Percentiles rank a stretch among this genome's conserved stretches.
phyloP scores from a whole-genome alignment of 2,329 filamentous ascomycete genomes.

The Podosphaera xanthii region DNA sequence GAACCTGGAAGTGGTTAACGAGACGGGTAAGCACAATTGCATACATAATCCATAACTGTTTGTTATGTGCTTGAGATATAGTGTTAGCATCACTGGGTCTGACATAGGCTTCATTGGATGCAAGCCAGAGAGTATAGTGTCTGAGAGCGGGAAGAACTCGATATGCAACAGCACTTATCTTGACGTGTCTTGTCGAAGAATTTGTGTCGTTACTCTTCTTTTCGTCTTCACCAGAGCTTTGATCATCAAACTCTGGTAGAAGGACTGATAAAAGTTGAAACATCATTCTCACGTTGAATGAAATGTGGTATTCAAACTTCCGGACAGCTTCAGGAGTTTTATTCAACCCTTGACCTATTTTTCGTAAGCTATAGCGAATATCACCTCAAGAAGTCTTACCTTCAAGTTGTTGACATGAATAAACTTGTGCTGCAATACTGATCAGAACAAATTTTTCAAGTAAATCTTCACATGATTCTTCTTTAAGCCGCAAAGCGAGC shows the following conservation, averaged over 20 bases:
- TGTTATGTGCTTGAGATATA: constrained; percentile 26
- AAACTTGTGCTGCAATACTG: constrained; percentile 65
- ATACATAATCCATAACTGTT: constrained; percentile 42
- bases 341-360: constrained; percentile 20
- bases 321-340: constrained; percentile 11
- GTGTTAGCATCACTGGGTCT: constrained; percentile 27
- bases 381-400: constrained; percentile 19
- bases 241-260: constrained; percentile 41
- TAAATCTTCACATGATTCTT: constrained; percentile 36
- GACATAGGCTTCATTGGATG: constrained; percentile 26
- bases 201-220: constrained; percentile 20
- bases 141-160: constrained; percentile 40
- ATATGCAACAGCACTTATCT: constrained; percentile 33
- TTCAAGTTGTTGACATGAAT: constrained; percentile 37
- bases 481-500: constrained; percentile 48
- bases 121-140: constrained; percentile 45
- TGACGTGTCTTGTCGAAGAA: constrained; percentile 20
- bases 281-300: constrained; percentile 60
- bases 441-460: constrained; percentile 63
- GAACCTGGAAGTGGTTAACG: constrained; percentile 32
- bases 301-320: constrained; percentile 42
- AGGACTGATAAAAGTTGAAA: constrained; percentile 48
- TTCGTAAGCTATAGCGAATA: constrained; percentile 1
- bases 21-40: constrained; percentile 37
- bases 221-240: constrained; percentile 17